Conservation (phyloP, 768 basidiomycete genomes). For the Sarcodon sp. region DNA sequence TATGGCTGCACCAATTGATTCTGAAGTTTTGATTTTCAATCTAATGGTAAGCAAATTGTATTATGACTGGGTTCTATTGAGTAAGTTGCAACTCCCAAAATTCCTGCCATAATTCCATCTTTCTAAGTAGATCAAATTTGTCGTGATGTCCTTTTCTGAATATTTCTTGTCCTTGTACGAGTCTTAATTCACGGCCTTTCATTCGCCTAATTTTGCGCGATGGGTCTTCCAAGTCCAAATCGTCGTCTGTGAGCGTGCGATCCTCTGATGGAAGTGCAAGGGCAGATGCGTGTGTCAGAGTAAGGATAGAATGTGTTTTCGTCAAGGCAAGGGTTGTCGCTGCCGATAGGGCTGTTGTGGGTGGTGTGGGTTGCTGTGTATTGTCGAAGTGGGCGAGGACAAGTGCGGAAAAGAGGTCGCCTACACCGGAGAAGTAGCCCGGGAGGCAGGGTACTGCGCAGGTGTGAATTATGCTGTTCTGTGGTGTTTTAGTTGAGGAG, state of each 20-base stretch:
- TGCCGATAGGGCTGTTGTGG: slow-evolving; percentile 31
- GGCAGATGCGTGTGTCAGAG: slow-evolving; percentile 45
- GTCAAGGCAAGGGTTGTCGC: slow-evolving; percentile 60
- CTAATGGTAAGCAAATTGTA: too few species aligned
- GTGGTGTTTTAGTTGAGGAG: slow-evolving; percentile 36
- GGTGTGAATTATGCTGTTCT: slow-evolving; percentile 41
- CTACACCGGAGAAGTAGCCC: slow-evolving; percentile 94
- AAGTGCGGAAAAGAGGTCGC: slow-evolving; percentile 92
- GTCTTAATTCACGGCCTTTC: slow-evolving; percentile 73
- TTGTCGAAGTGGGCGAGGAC: slow-evolving; percentile 65
- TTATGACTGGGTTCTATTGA: too few species aligned
- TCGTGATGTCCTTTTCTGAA: too few species aligned
- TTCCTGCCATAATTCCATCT: too few species aligned
- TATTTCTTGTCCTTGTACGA: slow-evolving; percentile 68
- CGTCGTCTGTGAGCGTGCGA: slow-evolving; percentile 58
- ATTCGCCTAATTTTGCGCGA: slow-evolving; percentile 60
- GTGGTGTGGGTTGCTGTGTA: slow-evolving; percentile 1
- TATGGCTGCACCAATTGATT: too few species aligned
- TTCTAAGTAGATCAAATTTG: too few species aligned
- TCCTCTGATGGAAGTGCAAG: slow-evolving; percentile 46
- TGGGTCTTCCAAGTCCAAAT: slow-evolving; percentile 53
- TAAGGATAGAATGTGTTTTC: slow-evolving; percentile 64
- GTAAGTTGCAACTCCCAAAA: too few species aligned
- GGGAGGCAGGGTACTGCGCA: slow-evolving; percentile 66
- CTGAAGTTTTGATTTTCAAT: too few species aligned